A percentile compares a stretch with the other conserved stretches of the same genome.
Conservation (phyloP, 1,284 basidiomycete genomes). For the Pseudozyma pruni region DNA sequence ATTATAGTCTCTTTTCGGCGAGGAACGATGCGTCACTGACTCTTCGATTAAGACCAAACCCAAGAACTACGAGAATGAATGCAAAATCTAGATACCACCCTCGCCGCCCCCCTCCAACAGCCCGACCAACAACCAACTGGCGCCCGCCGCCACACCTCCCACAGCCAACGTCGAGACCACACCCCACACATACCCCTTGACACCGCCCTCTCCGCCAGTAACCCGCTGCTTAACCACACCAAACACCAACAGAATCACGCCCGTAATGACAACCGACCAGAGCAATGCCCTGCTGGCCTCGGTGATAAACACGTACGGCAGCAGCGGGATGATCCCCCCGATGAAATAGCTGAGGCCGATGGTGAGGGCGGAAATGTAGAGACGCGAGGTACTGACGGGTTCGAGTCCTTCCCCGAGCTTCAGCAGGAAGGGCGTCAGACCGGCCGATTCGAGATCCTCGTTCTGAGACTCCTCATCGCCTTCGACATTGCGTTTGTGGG, state of each 20-base stretch:
- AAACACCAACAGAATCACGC: conserved; percentile 56
- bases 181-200: conserved; percentile 76
- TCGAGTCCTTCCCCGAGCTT: conserved; percentile 57
- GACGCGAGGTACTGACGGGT: conserved; percentile 55
- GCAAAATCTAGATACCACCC: conserved; percentile 21
- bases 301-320: conserved; percentile 61
- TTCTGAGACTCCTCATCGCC: conserved; percentile 25
- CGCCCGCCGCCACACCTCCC: conserved; percentile 87
- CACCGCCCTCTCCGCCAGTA: conserved; percentile 52
- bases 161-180: conserved; percentile 88
- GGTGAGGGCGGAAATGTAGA: conserved; percentile 53
- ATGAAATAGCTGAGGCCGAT: conserved; percentile 60
- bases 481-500: conserved; percentile 7
- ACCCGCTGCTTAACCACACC: conserved; percentile 59
- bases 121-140: conserved; percentile 86
- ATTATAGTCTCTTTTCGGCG: no score
- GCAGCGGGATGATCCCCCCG: conserved; percentile 58
- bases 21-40: no score
- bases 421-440: conserved; percentile 61
- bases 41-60: no score
- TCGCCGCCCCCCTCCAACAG: conserved; percentile 73
- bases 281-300: conserved; percentile 45
- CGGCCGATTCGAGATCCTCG: conserved; percentile 34
- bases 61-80: no score
- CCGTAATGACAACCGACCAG: conserved; percentile 57